A percentile compares a stretch with the other conserved stretches of the same genome.
Evolutionary conservation across 2,329 filamentous ascomycete genomes (phyloP).

Genomic region (Pleomassaria siparia): DNA sequence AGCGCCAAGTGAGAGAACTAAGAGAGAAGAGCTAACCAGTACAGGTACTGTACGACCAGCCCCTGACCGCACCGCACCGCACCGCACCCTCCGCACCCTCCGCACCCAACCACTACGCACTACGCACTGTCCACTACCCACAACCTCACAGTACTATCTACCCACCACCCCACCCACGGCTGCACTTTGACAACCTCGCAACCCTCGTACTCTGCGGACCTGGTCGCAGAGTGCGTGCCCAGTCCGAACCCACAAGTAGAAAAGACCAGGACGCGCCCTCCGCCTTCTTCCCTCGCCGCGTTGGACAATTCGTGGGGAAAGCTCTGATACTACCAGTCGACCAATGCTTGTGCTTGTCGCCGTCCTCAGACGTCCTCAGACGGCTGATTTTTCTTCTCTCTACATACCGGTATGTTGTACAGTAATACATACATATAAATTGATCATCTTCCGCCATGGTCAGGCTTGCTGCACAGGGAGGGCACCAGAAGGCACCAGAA

Average conservation of each 20-base stretch:
- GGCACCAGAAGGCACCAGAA: not conserved
- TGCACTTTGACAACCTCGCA: too few species aligned
- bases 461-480: not conserved
- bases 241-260: conserved; percentile 5
- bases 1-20: too few species aligned
- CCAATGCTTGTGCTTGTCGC: not conserved
- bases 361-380: too few species aligned
- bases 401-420: too few species aligned
- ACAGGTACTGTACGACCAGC: too few species aligned
- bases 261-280: too few species aligned
- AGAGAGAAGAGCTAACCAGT: conserved; percentile 2
- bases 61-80: conserved; percentile 9
- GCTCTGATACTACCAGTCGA: not conserved
- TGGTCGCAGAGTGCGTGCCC: not conserved
- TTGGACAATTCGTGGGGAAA: conserved; percentile 11
- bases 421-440: not conserved
- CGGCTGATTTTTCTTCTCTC: too few species aligned
- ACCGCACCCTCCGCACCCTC: not conserved
- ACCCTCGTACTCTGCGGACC: not conserved
- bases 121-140: not conserved
- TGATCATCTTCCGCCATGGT: conserved; percentile 1
- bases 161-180: too few species aligned
- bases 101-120: not conserved
- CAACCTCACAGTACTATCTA: too few species aligned
- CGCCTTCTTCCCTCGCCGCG: conserved; percentile 6